A percentile compares a stretch with the other conserved stretches of the same genome.
These are phyloP conservation scores for Rhizophagus clarus DNA, from an alignment of 192 early-diverging fungal genomes.

Conservation along the genomic window DNA sequence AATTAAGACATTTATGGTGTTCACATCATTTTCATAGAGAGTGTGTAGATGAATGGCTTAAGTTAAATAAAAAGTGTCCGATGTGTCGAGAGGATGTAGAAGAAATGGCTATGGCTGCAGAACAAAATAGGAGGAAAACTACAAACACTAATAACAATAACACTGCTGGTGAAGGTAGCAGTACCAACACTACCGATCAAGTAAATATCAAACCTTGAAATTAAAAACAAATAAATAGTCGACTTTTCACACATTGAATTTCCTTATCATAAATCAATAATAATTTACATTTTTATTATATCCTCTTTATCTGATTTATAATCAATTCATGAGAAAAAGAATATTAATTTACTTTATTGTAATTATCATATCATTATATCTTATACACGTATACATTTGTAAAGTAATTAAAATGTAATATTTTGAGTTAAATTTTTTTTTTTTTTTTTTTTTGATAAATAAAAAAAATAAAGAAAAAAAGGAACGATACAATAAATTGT, in stretches of 20 bases:
- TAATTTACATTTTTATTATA: too few species aligned
- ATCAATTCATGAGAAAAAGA: too few species aligned
- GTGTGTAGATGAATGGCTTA: constrained; percentile 84
- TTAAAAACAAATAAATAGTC: too few species aligned
- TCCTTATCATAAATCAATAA: too few species aligned
- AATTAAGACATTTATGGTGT: constrained; percentile 72
- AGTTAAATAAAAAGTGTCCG: constrained; percentile 73
- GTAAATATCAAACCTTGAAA: neutral
- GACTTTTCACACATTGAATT: neutral
- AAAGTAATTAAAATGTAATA: neutral
- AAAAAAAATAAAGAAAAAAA: neutral
- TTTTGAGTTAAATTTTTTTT: too few species aligned
- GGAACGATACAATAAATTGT: too few species aligned
- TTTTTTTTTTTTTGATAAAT: neutral
- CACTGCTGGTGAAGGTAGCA: neutral
- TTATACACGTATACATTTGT: neutral
- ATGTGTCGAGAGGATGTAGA: constrained; percentile 68
- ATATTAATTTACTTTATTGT: too few species aligned
- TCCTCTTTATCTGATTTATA: too few species aligned
- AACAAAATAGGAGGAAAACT: constrained; percentile 3
- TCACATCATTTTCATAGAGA: constrained; percentile 81
- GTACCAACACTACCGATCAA: neutral
- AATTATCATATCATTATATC: too few species aligned
- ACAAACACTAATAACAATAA: neutral
- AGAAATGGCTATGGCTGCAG: constrained; percentile 41